These are phyloP conservation scores for Euphorbia schlechtendalii DNA, from an alignment of 441 rosid species.

Conservation along the genomic window DNA sequence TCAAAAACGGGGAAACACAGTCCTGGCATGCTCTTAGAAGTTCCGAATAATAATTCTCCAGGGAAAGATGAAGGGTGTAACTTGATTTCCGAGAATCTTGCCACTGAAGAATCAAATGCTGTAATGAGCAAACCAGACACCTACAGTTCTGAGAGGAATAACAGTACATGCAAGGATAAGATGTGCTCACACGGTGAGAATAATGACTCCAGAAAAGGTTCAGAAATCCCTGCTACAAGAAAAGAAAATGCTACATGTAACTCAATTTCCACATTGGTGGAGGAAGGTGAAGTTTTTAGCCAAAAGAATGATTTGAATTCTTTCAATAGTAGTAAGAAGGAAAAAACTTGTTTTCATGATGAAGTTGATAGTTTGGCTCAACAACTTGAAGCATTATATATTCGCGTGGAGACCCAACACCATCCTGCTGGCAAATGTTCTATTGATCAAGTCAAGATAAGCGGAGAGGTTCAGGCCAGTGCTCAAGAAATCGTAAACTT, in stretches of 20 bases:
- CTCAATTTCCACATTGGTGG: slow-evolving; percentile 15
- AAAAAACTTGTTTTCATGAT: slow-evolving; percentile 15
- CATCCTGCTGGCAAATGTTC: slow-evolving; percentile 11
- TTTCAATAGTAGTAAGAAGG: slow-evolving; percentile 16
- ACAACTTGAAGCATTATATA: slow-evolving; percentile 21
- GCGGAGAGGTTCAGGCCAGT: slow-evolving; percentile 4
- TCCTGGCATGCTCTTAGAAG: slow-evolving; percentile 33
- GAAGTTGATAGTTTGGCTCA: slow-evolving; percentile 18
- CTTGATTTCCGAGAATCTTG: slow-evolving; percentile 26
- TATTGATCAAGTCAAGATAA: not conserved
- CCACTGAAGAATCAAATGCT: slow-evolving; percentile 16
- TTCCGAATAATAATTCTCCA: slow-evolving; percentile 36
- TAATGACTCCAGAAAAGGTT: slow-evolving; percentile 11
- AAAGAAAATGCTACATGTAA: not conserved
- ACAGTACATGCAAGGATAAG: slow-evolving; percentile 10
- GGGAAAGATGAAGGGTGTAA: slow-evolving; percentile 30
- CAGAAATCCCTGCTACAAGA: slow-evolving; percentile 9
- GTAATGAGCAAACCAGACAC: slow-evolving; percentile 9
- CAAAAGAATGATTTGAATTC: slow-evolving; percentile 11
- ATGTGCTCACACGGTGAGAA: slow-evolving; percentile 15
- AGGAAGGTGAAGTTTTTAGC: slow-evolving; percentile 8
- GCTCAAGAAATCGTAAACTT: slow-evolving; percentile 10
- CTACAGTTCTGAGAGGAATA: slow-evolving; percentile 17
- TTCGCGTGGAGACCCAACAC: slow-evolving; percentile 14
- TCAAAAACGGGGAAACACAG: slow-evolving; percentile 22